Evolutionary conservation across 176 grass and related monocot genomes (phyloP).

Genomic region (Tillandsia leiboldiana): DNA sequence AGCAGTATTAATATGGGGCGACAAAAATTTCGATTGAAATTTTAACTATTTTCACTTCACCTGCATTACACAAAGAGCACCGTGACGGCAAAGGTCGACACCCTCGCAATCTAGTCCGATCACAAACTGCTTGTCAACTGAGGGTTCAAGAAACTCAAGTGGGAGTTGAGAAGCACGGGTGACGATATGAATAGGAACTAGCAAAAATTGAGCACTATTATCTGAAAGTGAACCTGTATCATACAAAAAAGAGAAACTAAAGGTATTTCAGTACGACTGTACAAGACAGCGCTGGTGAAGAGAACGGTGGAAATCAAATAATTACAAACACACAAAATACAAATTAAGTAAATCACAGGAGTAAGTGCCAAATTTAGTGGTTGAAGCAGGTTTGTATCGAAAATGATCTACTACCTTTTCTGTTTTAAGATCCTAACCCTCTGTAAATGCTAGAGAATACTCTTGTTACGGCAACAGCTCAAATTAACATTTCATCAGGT

Average conservation of each 20-base stretch:
- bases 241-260: background rate
- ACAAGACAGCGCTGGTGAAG: background rate
- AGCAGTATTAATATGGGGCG: too few relatives aligned
- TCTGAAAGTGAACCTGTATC: slow-evolving; percentile 28
- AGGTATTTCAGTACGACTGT: background rate
- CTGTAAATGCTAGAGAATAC: too few relatives aligned
- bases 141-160: slow-evolving; percentile 76
- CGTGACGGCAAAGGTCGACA: slow-evolving; percentile 83
- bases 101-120: slow-evolving; percentile 95
- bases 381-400: too few relatives aligned
- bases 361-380: too few relatives aligned
- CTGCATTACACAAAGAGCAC: slow-evolving; percentile 95
- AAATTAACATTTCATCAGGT: too few relatives aligned
- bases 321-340: background rate
- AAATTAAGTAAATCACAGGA: background rate
- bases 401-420: too few relatives aligned
- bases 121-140: slow-evolving; percentile 38
- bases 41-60: slow-evolving; percentile 22
- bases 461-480: too few relatives aligned
- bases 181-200: slow-evolving; percentile 47
- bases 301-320: background rate
- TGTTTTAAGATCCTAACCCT: too few relatives aligned
- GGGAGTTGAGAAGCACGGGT: slow-evolving; percentile 69
- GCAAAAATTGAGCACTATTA: slow-evolving; percentile 26
- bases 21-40: too few relatives aligned